phyloP scores from a whole-genome alignment of 1,139 yeast species.

The Spencermartinsiella ligniputridi region DNA sequence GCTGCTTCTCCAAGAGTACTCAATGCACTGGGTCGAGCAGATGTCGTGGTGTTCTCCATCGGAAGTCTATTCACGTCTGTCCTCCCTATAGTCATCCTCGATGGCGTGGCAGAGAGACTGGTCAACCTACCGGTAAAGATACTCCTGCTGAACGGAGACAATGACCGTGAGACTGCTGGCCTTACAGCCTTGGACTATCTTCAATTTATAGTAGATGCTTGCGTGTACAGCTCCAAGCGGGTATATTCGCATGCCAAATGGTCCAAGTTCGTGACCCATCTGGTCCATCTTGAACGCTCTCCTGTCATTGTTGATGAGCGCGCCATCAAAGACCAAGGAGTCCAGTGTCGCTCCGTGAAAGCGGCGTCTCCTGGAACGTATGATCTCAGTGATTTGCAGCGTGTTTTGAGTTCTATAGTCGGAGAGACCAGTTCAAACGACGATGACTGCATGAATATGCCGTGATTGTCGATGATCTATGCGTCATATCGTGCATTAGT shows the following conservation, averaged over 20 bases:
- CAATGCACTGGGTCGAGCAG: constrained; percentile 47
- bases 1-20: constrained; percentile 63
- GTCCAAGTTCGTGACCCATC: constrained; percentile 25
- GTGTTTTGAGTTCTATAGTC: not conserved
- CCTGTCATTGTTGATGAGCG: constrained; percentile 2
- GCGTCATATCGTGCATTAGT: too few species aligned
- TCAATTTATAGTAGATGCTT: constrained; percentile 46
- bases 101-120: constrained; percentile 53
- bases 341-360: constrained; percentile 9
- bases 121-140: constrained; percentile 21
- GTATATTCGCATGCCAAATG: constrained; percentile 13
- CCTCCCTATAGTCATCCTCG: constrained; percentile 67
- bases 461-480: too few species aligned
- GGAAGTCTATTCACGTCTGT: constrained; percentile 88
- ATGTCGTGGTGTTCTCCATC: constrained; percentile 67
- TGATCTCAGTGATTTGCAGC: constrained; percentile 12
- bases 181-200: constrained; percentile 59
- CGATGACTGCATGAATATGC: too few species aligned
- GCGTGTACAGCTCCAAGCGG: constrained; percentile 21
- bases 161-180: constrained; percentile 73
- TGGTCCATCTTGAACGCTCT: constrained; percentile 14
- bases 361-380: constrained; percentile 6
- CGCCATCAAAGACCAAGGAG: constrained; percentile 16
- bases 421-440: too few species aligned
- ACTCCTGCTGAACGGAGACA: constrained; percentile 62